Percentiles rank a stretch among this genome's conserved stretches.
phyloP scores from a whole-genome alignment of 164 flowering plant genomes.

The Pachysandra terminalis region DNA sequence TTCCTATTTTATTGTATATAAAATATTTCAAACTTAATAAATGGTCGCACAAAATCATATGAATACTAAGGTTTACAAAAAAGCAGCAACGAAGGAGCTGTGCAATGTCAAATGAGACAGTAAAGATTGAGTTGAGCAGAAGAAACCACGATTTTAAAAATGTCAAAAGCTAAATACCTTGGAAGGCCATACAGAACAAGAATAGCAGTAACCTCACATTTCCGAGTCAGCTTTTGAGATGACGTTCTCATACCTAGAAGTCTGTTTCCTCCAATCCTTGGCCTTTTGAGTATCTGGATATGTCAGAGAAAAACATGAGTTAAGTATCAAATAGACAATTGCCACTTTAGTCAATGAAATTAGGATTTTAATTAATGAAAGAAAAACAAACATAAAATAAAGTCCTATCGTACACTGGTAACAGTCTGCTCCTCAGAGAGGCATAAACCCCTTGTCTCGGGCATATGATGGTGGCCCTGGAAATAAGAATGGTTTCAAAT shows the following conservation, averaged over 20 bases:
- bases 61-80: background rate
- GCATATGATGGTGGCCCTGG: constrained; percentile 96
- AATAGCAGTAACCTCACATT: constrained; percentile 97
- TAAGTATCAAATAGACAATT: background rate
- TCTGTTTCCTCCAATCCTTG: constrained; percentile 63
- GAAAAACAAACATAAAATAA: background rate
- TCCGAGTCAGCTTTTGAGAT: constrained; percentile 74
- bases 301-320: background rate
- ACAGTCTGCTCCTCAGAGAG: constrained; percentile 99
- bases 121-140: too few relatives aligned
- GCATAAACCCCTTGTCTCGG: constrained; percentile 96
- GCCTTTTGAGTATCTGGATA: constrained; percentile 61
- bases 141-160: too few relatives aligned
- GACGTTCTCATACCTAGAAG: constrained; percentile 75
- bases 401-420: constrained; percentile 57
- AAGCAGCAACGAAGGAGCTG: too few relatives aligned
- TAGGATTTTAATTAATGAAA: background rate
- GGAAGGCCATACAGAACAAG: constrained; percentile 93
- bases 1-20: too few relatives aligned
- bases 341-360: background rate
- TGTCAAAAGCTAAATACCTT: constrained; percentile 39
- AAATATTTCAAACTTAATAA: background rate
- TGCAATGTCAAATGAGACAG: too few relatives aligned
- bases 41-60: background rate
- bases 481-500: constrained; percentile 18